A percentile compares a stretch with the other conserved stretches of the same genome.
Conservation (phyloP, 371 early-diverging fungal genomes). For the Coemansia sp. region DNA sequence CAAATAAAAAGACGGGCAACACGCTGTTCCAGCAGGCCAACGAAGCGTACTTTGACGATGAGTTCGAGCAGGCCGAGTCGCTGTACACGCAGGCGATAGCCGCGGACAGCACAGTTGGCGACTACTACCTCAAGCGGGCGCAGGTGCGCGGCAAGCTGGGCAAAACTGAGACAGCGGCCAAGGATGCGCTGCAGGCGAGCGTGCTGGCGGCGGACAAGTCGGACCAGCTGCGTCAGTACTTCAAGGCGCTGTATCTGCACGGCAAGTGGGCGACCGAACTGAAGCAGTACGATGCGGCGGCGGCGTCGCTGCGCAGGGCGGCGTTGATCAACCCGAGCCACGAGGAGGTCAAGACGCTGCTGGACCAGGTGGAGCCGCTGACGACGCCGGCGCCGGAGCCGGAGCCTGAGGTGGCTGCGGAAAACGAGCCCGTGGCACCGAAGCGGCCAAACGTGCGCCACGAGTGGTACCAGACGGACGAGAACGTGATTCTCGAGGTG, state of each 20-base stretch:
- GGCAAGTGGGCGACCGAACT: conserved; percentile 52
- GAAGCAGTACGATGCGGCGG: conserved; percentile 39
- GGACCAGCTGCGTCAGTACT: conserved; percentile 62
- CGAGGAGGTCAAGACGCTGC: conserved; percentile 32
- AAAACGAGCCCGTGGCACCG: conserved; percentile 6
- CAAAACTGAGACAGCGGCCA: conserved; percentile 57
- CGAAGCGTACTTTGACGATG: conserved; percentile 62
- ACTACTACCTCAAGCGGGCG: conserved; percentile 63
- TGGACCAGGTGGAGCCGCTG: conserved; percentile 44
- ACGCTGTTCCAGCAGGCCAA: conserved; percentile 57
- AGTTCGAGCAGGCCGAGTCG: conserved; percentile 57
- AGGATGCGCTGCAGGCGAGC: conserved; percentile 65
- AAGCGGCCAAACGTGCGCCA: conserved; percentile 54
- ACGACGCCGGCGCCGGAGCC: conserved; percentile 45
- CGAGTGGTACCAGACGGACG: conserved; percentile 97
- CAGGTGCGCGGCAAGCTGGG: conserved; percentile 64
- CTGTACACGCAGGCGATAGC: conserved; percentile 59
- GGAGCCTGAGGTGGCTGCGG: neutral
- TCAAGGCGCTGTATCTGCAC: conserved; percentile 64
- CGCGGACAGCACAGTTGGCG: conserved; percentile 56
- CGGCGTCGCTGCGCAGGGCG: conserved; percentile 43
- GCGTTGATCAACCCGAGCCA: conserved; percentile 40
- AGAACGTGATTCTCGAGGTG: conserved; percentile 79
- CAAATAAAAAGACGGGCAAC: conserved; percentile 40
- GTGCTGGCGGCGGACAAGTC: conserved; percentile 53